Evolutionary conservation across 2,329 filamentous ascomycete genomes (phyloP).

Genomic region (Tolypocladium ovalisporum): DNA sequence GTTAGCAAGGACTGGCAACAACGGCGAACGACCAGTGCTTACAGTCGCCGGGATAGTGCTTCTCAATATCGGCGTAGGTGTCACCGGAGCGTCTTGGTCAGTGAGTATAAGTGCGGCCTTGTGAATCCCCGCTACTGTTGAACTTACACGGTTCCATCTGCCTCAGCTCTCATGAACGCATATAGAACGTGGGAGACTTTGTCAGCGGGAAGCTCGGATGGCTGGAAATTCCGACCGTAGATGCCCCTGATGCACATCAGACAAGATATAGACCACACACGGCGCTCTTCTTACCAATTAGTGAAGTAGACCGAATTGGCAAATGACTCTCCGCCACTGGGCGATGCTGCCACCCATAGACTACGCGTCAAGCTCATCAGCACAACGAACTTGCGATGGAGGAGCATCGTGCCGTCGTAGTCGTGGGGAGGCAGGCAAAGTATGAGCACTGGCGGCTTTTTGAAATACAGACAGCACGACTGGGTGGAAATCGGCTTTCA

Average conservation of each 20-base stretch:
- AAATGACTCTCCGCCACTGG: neutral
- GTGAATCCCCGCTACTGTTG: no score
- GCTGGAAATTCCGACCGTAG: slow-evolving; percentile 63
- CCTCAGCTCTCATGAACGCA: slow-evolving; percentile 66
- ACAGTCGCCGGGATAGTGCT: slow-evolving; percentile 58
- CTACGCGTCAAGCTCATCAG: neutral
- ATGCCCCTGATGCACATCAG: slow-evolving; percentile 41
- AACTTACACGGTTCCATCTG: slow-evolving; percentile 58
- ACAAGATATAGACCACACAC: neutral
- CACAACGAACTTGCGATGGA: neutral
- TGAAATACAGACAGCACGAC: no score
- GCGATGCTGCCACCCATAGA: neutral
- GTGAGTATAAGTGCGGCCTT: neutral
- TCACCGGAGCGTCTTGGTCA: slow-evolving; percentile 49
- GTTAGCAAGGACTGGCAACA: neutral
- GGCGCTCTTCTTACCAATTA: neutral
- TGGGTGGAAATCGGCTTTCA: no score
- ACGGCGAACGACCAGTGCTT: slow-evolving; percentile 7
- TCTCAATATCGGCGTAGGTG: slow-evolving; percentile 55
- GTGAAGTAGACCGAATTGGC: neutral
- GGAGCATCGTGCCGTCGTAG: neutral
- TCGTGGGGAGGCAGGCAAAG: no score
- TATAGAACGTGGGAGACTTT: slow-evolving; percentile 68
- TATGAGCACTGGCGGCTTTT: no score
- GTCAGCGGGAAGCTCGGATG: slow-evolving; percentile 55